Percentiles rank a stretch among this genome's conserved stretches.
Evolutionary conservation across 139 green algal species (phyloP).

Genomic region (Chlamydomonas incerta): DNA sequence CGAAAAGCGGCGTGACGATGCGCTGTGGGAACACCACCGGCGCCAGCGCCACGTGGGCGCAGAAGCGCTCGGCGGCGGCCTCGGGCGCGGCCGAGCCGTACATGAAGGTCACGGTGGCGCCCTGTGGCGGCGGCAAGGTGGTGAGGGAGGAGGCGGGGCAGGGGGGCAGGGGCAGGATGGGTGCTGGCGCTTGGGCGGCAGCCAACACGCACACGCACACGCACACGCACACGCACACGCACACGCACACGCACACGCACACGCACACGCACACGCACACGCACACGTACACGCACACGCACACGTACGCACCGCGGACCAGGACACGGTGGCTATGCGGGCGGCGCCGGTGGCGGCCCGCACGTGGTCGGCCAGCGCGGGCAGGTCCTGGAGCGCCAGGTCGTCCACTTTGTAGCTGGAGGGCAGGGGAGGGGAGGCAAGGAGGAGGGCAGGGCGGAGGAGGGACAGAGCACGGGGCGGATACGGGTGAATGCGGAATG

Average conservation of each 20-base stretch:
- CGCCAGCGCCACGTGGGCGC: not conserved
- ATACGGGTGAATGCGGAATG: too few relatives aligned
- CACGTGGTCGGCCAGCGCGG: not conserved
- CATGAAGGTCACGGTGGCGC: not conserved
- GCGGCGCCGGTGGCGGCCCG: not conserved
- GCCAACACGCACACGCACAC: not conserved
- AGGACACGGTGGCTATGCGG: not conserved
- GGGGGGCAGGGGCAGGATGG: not conserved
- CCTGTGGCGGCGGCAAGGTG: not conserved
- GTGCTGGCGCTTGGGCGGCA: not conserved
- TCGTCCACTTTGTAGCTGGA: constrained; percentile 14
- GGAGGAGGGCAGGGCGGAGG: too few relatives aligned
- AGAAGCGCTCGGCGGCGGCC: not conserved
- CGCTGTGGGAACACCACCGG: constrained; percentile 20
- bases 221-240: too few relatives aligned
- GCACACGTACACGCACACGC: not conserved
- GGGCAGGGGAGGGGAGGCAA: too few relatives aligned
- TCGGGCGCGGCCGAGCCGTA: not conserved
- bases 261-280: not conserved
- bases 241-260: not conserved
- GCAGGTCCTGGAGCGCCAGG: constrained; percentile 12
- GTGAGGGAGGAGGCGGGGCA: not conserved
- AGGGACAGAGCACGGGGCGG: too few relatives aligned
- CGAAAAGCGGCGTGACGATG: not conserved
- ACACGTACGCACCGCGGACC: not conserved